Conservation (phyloP, 1,284 basidiomycete species). For the Erythrobasidium hasegawianum region DNA sequence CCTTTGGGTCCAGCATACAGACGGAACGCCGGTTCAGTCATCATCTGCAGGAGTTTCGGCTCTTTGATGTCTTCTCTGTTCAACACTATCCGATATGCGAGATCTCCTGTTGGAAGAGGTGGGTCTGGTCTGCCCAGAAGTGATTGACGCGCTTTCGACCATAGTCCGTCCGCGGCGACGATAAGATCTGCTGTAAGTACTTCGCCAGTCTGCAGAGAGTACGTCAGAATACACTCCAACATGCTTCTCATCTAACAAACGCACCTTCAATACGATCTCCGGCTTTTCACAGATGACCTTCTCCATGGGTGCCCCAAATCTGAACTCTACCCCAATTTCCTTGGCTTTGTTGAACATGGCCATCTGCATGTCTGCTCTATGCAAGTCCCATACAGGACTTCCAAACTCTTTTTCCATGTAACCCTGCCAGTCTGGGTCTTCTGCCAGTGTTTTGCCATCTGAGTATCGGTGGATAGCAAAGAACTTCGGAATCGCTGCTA, state of each 20-base stretch:
- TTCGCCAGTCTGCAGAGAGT: conserved; percentile 7
- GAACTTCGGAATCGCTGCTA: conserved; percentile 25
- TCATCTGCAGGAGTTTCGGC: conserved; percentile 17
- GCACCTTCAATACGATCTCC: conserved; percentile 5
- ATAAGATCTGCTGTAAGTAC: conserved; percentile 24
- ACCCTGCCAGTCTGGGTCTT: conserved; percentile 23
- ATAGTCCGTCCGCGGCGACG: conserved; percentile 25
- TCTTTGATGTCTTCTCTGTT: conserved; percentile 21
- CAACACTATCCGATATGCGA: conserved; percentile 32
- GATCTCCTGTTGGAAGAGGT: conserved; percentile 30
- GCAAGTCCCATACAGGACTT: conserved; percentile 28
- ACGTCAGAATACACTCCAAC: neutral
- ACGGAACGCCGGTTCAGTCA: conserved; percentile 20
- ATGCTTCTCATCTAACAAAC: neutral
- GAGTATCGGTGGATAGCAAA: conserved; percentile 32
- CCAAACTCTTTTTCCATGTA: conserved; percentile 22
- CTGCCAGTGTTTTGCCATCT: conserved; percentile 23
- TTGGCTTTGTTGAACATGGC: conserved; percentile 27
- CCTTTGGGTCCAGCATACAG: conserved; percentile 27
- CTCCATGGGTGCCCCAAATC: conserved; percentile 10
- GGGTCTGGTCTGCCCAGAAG: conserved; percentile 17
- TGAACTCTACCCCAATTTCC: conserved; percentile 16
- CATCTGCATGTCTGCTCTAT: conserved; percentile 30
- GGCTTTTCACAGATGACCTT: conserved; percentile 16
- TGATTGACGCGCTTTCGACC: conserved; percentile 18